Conservation (phyloP, 192 early-diverging fungal genomes). For the Coemansia sp. region DNA sequence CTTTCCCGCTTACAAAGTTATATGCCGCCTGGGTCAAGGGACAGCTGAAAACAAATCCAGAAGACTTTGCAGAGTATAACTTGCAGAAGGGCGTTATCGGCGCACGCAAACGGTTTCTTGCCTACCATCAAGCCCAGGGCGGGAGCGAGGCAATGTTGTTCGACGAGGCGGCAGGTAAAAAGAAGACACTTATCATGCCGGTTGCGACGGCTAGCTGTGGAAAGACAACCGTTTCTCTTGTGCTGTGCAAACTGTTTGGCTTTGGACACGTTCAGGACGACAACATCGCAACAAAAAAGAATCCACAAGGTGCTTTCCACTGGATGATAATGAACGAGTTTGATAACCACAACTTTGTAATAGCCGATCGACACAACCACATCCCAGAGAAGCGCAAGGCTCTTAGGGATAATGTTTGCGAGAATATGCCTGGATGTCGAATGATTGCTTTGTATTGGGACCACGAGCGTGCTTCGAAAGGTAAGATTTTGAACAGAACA, state of each 20-base stretch:
- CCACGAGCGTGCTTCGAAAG: slow-evolving; percentile 53
- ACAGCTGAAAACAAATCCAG: slow-evolving; percentile 64
- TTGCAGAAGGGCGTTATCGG: slow-evolving; percentile 81
- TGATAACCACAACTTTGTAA: slow-evolving; percentile 62
- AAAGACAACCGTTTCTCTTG: slow-evolving; percentile 63
- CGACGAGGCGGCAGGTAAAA: slow-evolving; percentile 4
- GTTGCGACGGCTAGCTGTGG: slow-evolving; percentile 81
- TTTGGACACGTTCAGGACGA: slow-evolving; percentile 86
- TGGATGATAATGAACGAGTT: slow-evolving; percentile 61
- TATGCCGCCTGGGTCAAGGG: slow-evolving; percentile 79
- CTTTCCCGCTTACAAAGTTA: slow-evolving; percentile 62
- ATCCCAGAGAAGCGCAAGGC: slow-evolving; percentile 54
- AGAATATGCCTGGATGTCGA: slow-evolving; percentile 60
- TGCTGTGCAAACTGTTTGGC: slow-evolving; percentile 61
- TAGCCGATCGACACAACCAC: slow-evolving; percentile 84
- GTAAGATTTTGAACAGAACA: slow-evolving; percentile 59
- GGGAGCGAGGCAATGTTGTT: slow-evolving; percentile 16
- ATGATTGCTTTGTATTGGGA: slow-evolving; percentile 79
- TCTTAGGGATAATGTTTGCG: slow-evolving; percentile 56
- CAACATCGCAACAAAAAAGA: slow-evolving; percentile 65
- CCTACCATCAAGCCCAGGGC: slow-evolving; percentile 54
- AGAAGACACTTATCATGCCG: slow-evolving; percentile 63
- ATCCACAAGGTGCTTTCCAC: slow-evolving; percentile 56
- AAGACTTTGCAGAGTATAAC: slow-evolving; percentile 66
- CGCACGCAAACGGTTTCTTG: slow-evolving; percentile 78